A percentile compares a stretch with the other conserved stretches of the same genome.
Evolutionary conservation across 225 moss, liverwort and hornwort genomes (phyloP).

Genomic region (Bryum argenteum): DNA sequence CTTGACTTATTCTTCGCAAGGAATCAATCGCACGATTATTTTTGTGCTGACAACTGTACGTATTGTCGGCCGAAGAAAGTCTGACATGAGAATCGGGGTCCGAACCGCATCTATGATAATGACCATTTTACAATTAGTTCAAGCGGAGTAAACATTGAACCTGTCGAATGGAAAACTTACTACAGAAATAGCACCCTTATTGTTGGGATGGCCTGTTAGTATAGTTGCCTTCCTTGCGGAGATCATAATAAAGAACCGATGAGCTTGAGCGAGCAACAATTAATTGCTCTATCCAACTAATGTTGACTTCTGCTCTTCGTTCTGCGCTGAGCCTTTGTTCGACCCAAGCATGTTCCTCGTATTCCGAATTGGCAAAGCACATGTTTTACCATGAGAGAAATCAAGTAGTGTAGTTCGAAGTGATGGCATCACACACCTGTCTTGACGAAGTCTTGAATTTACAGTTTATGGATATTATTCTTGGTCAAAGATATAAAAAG

Average conservation of each 20-base stretch:
- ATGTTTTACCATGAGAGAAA: not conserved
- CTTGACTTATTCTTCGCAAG: not conserved
- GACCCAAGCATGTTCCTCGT: not conserved
- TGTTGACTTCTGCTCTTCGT: not conserved
- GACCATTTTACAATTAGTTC: accelerated
- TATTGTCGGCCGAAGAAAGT: not conserved
- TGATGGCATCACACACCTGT: constrained; percentile 3
- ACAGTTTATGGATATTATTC: not conserved
- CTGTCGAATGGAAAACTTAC: not conserved
- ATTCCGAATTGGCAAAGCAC: no score
- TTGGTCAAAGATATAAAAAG: not conserved
- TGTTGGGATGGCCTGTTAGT: not conserved
- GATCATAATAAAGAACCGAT: not conserved
- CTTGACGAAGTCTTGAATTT: not conserved
- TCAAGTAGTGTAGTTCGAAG: not conserved
- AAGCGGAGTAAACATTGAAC: not conserved
- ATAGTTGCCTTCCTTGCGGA: no score
- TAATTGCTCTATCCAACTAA: not conserved
- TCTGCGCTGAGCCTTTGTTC: not conserved
- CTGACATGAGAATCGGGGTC: constrained; percentile 4
- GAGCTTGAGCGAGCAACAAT: constrained; percentile 5
- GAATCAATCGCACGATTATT: not conserved
- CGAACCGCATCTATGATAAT: not conserved
- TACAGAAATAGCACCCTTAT: not conserved
- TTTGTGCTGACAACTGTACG: not conserved